phyloP scores from a whole-genome alignment of 2,329 filamentous ascomycete species.

The Mycosphaerella sp. region DNA sequence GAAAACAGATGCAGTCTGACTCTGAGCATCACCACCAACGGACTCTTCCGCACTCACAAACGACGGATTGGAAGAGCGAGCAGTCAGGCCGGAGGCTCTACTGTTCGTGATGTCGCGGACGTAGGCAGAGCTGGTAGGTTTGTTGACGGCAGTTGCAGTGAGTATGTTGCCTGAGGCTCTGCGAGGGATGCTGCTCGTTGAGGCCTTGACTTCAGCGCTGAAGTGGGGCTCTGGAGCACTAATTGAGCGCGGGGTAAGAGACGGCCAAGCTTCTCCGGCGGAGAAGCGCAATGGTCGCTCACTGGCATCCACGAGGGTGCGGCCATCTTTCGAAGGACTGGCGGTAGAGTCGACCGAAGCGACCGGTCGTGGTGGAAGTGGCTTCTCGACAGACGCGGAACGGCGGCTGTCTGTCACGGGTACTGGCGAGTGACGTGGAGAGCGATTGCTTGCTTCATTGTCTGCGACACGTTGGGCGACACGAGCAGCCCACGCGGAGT shows the following conservation, averaged over 20 bases:
- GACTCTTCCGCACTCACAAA: slow-evolving; percentile 15
- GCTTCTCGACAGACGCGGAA: slow-evolving; percentile 30
- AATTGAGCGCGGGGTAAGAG: slow-evolving; percentile 19
- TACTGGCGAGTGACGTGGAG: not conserved
- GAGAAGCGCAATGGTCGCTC: slow-evolving; percentile 27
- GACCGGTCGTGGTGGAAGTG: slow-evolving; percentile 38
- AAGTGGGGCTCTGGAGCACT: slow-evolving; percentile 9
- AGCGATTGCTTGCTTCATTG: slow-evolving; percentile 1
- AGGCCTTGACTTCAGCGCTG: not conserved
- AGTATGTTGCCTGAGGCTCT: slow-evolving; percentile 6
- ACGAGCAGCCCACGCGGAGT: slow-evolving; percentile 3
- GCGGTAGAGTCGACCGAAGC: slow-evolving; percentile 29
- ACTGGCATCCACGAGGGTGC: slow-evolving; percentile 38
- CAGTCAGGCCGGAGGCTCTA: slow-evolving; percentile 7
- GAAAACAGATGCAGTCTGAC: not conserved
- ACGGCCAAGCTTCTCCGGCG: slow-evolving; percentile 21
- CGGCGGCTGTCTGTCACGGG: not conserved
- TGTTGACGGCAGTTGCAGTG: not conserved
- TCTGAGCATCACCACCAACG: not conserved
- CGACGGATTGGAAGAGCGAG: slow-evolving; percentile 10
- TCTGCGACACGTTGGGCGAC: slow-evolving; percentile 1
- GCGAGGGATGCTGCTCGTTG: slow-evolving; percentile 11
- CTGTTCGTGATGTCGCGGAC: not conserved
- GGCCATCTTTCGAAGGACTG: slow-evolving; percentile 35
- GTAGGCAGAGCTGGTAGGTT: not conserved